Conservation (phyloP, 192 early-diverging fungal genomes). For the Funneliformis mosseae region DNA sequence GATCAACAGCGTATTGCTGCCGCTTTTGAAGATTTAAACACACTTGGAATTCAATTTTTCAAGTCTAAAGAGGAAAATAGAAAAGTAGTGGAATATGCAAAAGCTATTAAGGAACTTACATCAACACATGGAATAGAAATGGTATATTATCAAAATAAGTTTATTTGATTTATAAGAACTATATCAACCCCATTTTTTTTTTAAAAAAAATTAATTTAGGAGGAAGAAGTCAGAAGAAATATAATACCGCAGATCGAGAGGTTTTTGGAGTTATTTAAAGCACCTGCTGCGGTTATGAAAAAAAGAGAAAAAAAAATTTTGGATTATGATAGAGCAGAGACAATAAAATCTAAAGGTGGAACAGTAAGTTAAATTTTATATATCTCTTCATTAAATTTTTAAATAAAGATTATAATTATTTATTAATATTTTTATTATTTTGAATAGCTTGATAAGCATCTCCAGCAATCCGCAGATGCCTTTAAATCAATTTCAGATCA, state of each 20-base stretch:
- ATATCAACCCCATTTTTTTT: too few species aligned
- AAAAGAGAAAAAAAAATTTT: constrained; percentile 73
- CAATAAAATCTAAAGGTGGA: constrained; percentile 62
- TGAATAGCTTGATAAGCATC: constrained; percentile 57
- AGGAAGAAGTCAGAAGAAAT: constrained; percentile 37
- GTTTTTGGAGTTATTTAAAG: constrained; percentile 57
- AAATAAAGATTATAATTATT: neutral
- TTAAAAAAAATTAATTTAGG: neutral
- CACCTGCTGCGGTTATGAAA: constrained; percentile 69
- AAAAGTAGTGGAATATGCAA: constrained; percentile 24
- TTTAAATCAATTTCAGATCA: constrained; percentile 72
- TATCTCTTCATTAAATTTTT: neutral
- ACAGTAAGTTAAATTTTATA: constrained; percentile 38
- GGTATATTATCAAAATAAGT: neutral
- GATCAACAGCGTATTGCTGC: constrained; percentile 52
- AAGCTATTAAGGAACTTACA: constrained; percentile 7
- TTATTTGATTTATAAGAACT: too few species aligned
- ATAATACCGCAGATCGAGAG: constrained; percentile 54
- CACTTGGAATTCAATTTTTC: neutral
- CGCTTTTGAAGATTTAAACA: constrained; percentile 63
- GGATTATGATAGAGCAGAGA: constrained; percentile 68
- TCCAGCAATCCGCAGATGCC: constrained; percentile 65
- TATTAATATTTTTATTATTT: constrained; percentile 6
- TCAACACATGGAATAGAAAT: constrained; percentile 27
- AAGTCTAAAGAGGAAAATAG: neutral